These are phyloP conservation scores for Mikania micrantha DNA, from an alignment of 129 eudicot genomes.

Conservation along the genomic window DNA sequence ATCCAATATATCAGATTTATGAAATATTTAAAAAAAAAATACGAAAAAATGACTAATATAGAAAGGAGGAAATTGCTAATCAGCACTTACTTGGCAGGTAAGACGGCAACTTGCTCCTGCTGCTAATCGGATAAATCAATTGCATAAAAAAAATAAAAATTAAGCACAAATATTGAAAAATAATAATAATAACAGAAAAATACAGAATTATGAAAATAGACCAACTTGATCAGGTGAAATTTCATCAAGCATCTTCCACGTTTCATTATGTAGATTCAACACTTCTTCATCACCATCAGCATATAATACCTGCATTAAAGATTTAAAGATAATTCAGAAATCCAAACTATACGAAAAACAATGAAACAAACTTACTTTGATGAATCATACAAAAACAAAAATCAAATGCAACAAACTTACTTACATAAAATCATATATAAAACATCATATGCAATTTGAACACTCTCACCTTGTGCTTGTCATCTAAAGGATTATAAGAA, in stretches of 20 bases:
- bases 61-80: not conserved
- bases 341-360: not conserved
- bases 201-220: conserved; percentile 10
- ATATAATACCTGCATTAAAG: conserved; percentile 53
- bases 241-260: conserved; percentile 37
- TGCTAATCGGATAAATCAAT: conserved; percentile 2
- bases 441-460: too few species aligned
- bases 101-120: conserved; percentile 20
- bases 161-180: not conserved
- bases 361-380: not conserved
- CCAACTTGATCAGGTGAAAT: conserved; percentile 28
- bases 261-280: conserved; percentile 42
- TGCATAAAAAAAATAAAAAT: not conserved
- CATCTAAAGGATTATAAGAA: too few species aligned
- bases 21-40: not conserved
- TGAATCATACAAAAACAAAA: not conserved
- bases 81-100: conserved; percentile 35
- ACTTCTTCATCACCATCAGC: conserved; percentile 68
- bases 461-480: too few species aligned
- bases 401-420: too few species aligned
- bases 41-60: not conserved
- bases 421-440: too few species aligned
- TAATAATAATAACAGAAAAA: not conserved
- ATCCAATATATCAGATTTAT: conserved; percentile 1
- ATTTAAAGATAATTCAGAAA: not conserved